These are phyloP conservation scores for Platanthera zijinensis DNA, from an alignment of 106 monocot genomes.

Conservation along the genomic window DNA sequence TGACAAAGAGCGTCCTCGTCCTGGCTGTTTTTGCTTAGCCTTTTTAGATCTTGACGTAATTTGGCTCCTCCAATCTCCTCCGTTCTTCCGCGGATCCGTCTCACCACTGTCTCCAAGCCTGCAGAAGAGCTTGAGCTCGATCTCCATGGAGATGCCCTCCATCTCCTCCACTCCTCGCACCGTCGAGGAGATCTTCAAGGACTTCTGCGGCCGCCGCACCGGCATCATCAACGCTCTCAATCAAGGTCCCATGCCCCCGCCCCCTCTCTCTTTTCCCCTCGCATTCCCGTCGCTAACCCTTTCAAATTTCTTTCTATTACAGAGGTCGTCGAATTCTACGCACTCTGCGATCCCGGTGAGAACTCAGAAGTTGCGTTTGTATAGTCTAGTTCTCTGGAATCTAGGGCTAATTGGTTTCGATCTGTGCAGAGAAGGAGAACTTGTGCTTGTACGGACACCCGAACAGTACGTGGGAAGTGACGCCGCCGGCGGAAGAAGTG, in stretches of 20 bases:
- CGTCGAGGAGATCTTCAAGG: slow-evolving; percentile 91
- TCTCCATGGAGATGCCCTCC: slow-evolving; percentile 28
- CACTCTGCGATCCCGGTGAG: slow-evolving; percentile 79
- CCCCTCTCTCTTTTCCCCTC: background rate
- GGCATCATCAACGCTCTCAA: slow-evolving; percentile 87
- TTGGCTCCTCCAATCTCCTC: too few relatives aligned
- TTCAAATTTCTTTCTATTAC: slow-evolving; percentile 7
- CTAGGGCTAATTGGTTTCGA: background rate
- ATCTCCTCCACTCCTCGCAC: slow-evolving; percentile 64
- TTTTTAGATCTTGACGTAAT: background rate
- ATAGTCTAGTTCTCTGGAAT: slow-evolving; percentile 1
- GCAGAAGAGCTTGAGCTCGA: background rate
- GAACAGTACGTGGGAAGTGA: slow-evolving; percentile 73
- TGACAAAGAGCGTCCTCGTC: background rate
- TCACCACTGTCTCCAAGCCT: background rate
- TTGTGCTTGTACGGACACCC: slow-evolving; percentile 83
- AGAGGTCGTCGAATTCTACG: slow-evolving; percentile 90
- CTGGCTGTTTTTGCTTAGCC: background rate
- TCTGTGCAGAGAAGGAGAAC: slow-evolving; percentile 78
- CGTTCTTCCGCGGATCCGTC: background rate
- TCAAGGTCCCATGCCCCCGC: slow-evolving; percentile 19
- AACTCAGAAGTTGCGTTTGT: background rate
- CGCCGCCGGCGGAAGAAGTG: slow-evolving; percentile 89
- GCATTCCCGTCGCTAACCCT: background rate
- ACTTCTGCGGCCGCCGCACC: slow-evolving; percentile 55